Evolutionary conservation across 495 filamentous ascomycete genomes (phyloP).

Genomic region (Wilcoxina mikolae): DNA sequence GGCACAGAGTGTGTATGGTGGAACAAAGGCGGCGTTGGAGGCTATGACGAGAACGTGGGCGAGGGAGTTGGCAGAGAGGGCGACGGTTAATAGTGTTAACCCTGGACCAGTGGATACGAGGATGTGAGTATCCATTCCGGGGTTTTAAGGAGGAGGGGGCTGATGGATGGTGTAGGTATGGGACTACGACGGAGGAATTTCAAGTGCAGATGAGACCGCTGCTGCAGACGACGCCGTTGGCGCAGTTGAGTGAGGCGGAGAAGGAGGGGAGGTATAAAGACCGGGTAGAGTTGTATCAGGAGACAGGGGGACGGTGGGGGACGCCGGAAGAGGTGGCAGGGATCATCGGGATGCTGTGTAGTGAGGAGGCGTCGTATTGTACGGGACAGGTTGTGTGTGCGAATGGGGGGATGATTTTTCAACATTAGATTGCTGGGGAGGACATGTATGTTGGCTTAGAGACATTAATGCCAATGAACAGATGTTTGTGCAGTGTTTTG

Average conservation of each 20-base stretch:
- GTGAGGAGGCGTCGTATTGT: slow-evolving; percentile 56
- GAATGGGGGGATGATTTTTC: slow-evolving; percentile 57
- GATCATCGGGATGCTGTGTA: slow-evolving; percentile 70
- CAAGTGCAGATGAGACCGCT: slow-evolving; percentile 41
- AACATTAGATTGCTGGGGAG: too few relatives aligned
- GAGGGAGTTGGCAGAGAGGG: slow-evolving; percentile 59
- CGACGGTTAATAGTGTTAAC: slow-evolving; percentile 78
- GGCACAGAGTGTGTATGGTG: slow-evolving; percentile 65
- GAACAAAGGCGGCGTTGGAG: slow-evolving; percentile 78
- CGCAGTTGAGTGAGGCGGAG: slow-evolving; percentile 33
- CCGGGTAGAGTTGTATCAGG: slow-evolving; percentile 41
- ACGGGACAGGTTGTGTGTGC: slow-evolving; percentile 77
- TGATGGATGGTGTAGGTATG: slow-evolving; percentile 1
- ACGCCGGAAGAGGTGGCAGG: slow-evolving; percentile 69
- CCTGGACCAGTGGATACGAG: slow-evolving; percentile 76
- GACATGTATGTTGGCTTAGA: too few relatives aligned
- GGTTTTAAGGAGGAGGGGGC: not conserved
- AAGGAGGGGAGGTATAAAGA: slow-evolving; percentile 47
- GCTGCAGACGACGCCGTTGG: slow-evolving; percentile 54
- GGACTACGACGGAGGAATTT: slow-evolving; percentile 30
- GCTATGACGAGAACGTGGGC: slow-evolving; percentile 88
- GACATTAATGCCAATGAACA: too few relatives aligned
- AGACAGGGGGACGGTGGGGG: slow-evolving; percentile 54
- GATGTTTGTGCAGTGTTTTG: too few relatives aligned
- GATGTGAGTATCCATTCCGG: slow-evolving; percentile 41